Evolutionary conservation across 2,329 filamentous ascomycete genomes (phyloP).

Genomic region (Dactylellina parvicollis): DNA sequence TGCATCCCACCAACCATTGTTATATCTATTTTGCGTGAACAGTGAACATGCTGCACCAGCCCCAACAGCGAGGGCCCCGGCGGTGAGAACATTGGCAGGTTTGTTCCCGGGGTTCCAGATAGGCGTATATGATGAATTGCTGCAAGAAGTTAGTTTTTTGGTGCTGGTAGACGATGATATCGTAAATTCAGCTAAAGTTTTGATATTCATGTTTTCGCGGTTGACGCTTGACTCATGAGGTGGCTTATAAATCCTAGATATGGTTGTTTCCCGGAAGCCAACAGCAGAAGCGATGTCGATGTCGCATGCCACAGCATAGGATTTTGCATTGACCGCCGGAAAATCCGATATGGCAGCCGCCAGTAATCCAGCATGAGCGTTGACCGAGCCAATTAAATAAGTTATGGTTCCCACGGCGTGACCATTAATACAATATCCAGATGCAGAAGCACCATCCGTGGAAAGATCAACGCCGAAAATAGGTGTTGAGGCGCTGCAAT

Average conservation of each 20-base stretch:
- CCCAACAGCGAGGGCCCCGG: constrained; percentile 40
- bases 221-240: constrained; percentile 38
- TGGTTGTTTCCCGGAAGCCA: constrained; percentile 44
- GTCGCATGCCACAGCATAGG: constrained; percentile 47
- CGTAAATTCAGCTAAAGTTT: constrained; percentile 36
- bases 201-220: constrained; percentile 31
- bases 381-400: constrained; percentile 43
- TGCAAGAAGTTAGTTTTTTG: constrained; percentile 4
- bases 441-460: constrained; percentile 39
- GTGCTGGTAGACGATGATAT: constrained; percentile 25
- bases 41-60: constrained; percentile 36
- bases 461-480: constrained; percentile 42
- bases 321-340: constrained; percentile 28
- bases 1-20: constrained; percentile 48
- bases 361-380: constrained; percentile 34
- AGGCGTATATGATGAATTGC: constrained; percentile 25
- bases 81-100: constrained; percentile 24
- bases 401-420: constrained; percentile 31
- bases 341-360: constrained; percentile 35
- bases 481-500: constrained; percentile 46
- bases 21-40: constrained; percentile 46
- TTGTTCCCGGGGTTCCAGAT: constrained; percentile 41
- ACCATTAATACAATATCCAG: constrained; percentile 27
- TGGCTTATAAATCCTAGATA: constrained; percentile 45
- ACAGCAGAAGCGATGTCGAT: constrained; percentile 33